These are phyloP conservation scores for Spiromastix sp. DNA, from an alignment of 2,329 filamentous ascomycete species.

Conservation along the genomic window DNA sequence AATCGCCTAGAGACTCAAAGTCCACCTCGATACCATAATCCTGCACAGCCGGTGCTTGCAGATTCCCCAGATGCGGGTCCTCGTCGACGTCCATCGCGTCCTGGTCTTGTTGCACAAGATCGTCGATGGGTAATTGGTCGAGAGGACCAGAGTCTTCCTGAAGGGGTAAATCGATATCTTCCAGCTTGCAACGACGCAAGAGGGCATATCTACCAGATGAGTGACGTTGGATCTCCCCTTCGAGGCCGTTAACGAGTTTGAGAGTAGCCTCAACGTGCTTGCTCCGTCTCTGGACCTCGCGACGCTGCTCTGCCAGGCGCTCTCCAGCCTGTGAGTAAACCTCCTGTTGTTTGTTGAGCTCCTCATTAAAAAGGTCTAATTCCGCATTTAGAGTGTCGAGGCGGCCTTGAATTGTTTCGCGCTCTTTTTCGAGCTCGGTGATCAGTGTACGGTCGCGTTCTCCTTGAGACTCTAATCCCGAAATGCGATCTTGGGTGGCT, in stretches of 20 bases:
- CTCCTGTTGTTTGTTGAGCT: constrained; percentile 57
- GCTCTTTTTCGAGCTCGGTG: constrained; percentile 58
- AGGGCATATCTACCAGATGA: constrained; percentile 74
- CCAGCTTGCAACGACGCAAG: constrained; percentile 80
- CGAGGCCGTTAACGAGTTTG: constrained; percentile 67
- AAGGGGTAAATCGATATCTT: constrained; percentile 82
- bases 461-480: constrained; percentile 55
- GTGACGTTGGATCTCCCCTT: constrained; percentile 77
- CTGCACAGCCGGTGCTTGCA: constrained; percentile 57
- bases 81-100: constrained; percentile 93
- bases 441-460: constrained; percentile 60
- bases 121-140: constrained; percentile 78
- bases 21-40: constrained; percentile 89
- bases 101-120: constrained; percentile 63
- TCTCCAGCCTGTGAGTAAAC: constrained; percentile 60
- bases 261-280: constrained; percentile 69
- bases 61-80: constrained; percentile 38
- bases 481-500: constrained; percentile 58
- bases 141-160: constrained; percentile 58
- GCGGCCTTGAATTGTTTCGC: constrained; percentile 61
- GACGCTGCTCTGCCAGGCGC: constrained; percentile 65
- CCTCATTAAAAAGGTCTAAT: constrained; percentile 63
- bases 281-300: constrained; percentile 71
- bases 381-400: constrained; percentile 65
- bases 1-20: constrained; percentile 71